These are phyloP conservation scores for Entomortierella parvispora DNA, from an alignment of 192 early-diverging fungal species.

Conservation along the genomic window DNA sequence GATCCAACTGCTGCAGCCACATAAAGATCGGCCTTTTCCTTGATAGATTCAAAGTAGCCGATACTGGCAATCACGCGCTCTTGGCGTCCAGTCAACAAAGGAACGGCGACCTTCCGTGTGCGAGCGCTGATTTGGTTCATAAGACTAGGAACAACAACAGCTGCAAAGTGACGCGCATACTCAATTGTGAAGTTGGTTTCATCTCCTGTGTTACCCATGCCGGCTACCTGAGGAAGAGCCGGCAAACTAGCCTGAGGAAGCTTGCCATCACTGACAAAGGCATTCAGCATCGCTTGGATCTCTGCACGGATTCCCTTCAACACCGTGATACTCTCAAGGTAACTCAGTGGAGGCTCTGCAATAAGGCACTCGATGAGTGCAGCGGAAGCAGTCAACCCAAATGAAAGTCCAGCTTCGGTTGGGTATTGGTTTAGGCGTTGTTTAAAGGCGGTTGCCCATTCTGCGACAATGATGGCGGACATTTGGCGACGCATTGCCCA, in stretches of 20 bases:
- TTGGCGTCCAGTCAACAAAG: conserved; percentile 67
- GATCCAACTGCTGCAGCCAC: conserved; percentile 81
- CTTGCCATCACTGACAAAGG: conserved; percentile 63
- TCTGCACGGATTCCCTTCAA: conserved; percentile 74
- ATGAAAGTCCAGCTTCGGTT: conserved; percentile 46
- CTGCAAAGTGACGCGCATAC: conserved; percentile 60
- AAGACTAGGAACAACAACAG: conserved; percentile 56
- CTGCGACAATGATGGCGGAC: conserved; percentile 80
- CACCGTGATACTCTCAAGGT: conserved; percentile 70
- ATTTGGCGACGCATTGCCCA: conserved; percentile 85
- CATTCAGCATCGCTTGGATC: conserved; percentile 70
- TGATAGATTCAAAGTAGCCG: conserved; percentile 69
- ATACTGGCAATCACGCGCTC: conserved; percentile 72
- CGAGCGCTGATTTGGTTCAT: conserved; percentile 49
- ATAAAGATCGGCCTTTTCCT: conserved; percentile 71
- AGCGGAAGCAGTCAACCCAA: conserved; percentile 66
- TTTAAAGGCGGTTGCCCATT: conserved; percentile 73
- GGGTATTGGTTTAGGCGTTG: conserved; percentile 43
- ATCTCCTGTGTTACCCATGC: conserved; percentile 36
- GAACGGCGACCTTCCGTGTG: conserved; percentile 43
- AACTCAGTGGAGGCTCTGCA: conserved; percentile 67
- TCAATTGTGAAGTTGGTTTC: conserved; percentile 64
- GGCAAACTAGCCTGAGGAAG: conserved; percentile 55
- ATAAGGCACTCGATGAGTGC: conserved; percentile 62
- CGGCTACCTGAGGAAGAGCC: conserved; percentile 60